These are phyloP conservation scores for Saccharomycopsis fibuligera DNA, from an alignment of 805 yeast species.

Conservation along the genomic window DNA sequence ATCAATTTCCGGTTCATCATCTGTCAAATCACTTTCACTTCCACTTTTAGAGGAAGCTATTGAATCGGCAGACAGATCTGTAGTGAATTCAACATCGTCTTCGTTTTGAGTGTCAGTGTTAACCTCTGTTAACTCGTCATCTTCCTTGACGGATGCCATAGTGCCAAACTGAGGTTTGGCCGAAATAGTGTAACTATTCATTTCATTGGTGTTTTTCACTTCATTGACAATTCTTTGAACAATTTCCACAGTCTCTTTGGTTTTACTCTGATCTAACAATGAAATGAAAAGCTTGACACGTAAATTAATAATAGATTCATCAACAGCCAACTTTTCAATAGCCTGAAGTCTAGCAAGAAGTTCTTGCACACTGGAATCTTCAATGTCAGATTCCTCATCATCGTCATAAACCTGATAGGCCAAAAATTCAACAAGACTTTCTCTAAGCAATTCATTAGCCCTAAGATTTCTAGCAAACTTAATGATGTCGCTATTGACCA, in stretches of 20 bases:
- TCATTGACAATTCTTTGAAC: slow-evolving; percentile 9
- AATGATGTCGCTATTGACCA: slow-evolving; percentile 24
- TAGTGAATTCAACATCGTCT: slow-evolving; percentile 1
- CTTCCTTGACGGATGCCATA: not conserved
- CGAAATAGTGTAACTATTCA: slow-evolving; percentile 4
- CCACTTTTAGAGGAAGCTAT: not conserved
- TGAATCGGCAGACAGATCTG: not conserved
- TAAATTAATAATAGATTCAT: slow-evolving; percentile 25
- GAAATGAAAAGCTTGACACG: slow-evolving; percentile 28
- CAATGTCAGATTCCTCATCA: not conserved
- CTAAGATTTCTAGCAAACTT: slow-evolving; percentile 24
- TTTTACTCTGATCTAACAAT: slow-evolving; percentile 22
- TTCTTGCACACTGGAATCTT: not conserved
- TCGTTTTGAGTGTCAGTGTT: not conserved
- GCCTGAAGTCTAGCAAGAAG: slow-evolving; percentile 22
- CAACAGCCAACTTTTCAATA: slow-evolving; percentile 26
- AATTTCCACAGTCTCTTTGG: slow-evolving; percentile 7
- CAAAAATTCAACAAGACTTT: slow-evolving; percentile 3
- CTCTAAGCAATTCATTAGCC: slow-evolving; percentile 28
- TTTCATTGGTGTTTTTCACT: slow-evolving; percentile 10
- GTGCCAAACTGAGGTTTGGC: not conserved
- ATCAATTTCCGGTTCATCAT: not conserved
- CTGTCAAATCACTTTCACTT: slow-evolving; percentile 1
- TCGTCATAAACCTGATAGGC: not conserved
- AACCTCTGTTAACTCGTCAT: not conserved